A percentile compares a stretch with the other conserved stretches of the same genome.
These are phyloP conservation scores for Euptelea pleiosperma DNA, from an alignment of 164 flowering plant genomes.

Conservation along the genomic window DNA sequence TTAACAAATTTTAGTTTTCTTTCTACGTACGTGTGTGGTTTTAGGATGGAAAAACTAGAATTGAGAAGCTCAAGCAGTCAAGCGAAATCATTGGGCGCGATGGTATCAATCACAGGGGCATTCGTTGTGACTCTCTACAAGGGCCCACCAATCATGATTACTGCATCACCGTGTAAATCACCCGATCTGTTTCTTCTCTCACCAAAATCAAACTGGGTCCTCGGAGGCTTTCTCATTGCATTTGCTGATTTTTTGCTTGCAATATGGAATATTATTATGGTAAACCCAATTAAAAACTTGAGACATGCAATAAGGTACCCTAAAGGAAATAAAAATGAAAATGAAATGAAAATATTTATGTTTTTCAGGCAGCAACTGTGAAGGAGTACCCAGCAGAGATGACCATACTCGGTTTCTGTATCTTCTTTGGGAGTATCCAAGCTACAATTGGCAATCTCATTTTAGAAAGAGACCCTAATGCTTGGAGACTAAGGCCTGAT, in stretches of 20 bases:
- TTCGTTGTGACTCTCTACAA: conserved; percentile 43
- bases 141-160: conserved; percentile 33
- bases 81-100: conserved; percentile 38
- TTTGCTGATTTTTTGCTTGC: conserved; percentile 38
- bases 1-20: too few species aligned
- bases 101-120: conserved; percentile 49
- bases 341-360: too few species aligned
- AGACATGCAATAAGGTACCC: too few species aligned
- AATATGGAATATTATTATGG: conserved; percentile 29
- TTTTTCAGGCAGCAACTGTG: conserved; percentile 35
- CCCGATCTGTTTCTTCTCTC: too few species aligned
- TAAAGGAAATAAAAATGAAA: too few species aligned
- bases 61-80: conserved; percentile 35
- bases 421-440: conserved; percentile 48
- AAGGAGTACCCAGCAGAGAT: conserved; percentile 39
- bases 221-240: too few species aligned
- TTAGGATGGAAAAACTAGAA: conserved; percentile 45
- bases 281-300: too few species aligned
- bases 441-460: conserved; percentile 31
- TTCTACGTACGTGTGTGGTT: not conserved
- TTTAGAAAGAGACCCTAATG: conserved; percentile 32
- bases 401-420: conserved; percentile 33
- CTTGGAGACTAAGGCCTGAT: conserved; percentile 36
- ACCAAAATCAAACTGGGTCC: conserved; percentile 37
- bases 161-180: not conserved